phyloP scores from a whole-genome alignment of 148 eudicot species.

The Selenicereus undatus region DNA sequence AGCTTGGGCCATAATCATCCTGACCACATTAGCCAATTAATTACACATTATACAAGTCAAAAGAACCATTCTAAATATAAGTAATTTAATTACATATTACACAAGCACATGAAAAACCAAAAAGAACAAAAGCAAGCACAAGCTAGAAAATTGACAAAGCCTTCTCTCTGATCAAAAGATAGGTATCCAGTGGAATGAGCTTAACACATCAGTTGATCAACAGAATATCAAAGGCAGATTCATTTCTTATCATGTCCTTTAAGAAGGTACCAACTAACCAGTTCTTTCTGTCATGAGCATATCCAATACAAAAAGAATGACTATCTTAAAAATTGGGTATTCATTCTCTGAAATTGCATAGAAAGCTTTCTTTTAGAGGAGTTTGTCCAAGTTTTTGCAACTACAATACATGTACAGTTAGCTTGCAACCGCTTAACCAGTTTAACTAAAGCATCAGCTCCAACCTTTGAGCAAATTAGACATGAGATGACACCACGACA shows the following conservation, averaged over 20 bases:
- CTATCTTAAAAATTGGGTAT: no score
- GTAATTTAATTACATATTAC: neutral
- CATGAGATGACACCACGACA: neutral
- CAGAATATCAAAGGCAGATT: neutral
- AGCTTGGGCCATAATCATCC: constrained; percentile 94
- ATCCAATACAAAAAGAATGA: neutral
- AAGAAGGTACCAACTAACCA: no score
- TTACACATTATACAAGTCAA: neutral
- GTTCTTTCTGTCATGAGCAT: neutral
- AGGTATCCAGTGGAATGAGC: neutral
- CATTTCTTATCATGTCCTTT: neutral
- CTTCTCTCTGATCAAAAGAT: neutral
- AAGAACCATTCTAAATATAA: no score
- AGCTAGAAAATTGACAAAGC: neutral
- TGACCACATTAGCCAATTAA: constrained; percentile 10
- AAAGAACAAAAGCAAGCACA: neutral
- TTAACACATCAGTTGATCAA: neutral
- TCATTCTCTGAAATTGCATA: no score
- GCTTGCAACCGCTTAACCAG: neutral
- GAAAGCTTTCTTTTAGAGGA: neutral
- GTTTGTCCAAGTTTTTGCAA: neutral
- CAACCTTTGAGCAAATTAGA: no score
- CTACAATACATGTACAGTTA: neutral
- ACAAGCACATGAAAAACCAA: neutral
- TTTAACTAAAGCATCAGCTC: no score